Base-by-base conservation (phyloP, 805 yeast genomes). In the Pichia manshurica region DNA sequence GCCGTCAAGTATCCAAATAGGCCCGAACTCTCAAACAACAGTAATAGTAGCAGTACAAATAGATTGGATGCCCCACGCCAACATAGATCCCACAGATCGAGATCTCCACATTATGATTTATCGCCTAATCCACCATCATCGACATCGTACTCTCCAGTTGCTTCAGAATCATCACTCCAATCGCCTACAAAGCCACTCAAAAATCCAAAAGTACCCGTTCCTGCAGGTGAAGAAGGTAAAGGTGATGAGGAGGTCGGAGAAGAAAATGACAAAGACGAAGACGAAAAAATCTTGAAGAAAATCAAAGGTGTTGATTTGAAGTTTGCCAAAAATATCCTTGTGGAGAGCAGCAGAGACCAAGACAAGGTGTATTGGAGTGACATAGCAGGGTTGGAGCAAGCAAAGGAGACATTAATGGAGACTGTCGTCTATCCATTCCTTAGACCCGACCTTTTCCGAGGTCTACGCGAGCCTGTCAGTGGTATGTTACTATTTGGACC, bases 401-500 rank as follows among this genome's bases (percentile, higher is more conserved):
- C 97, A 3, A 93, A 91, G 60, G 78, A 77, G 53, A 84, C 96
- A 2, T 70, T 91, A 46, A 91, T 89, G 62, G 99, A 91, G 63
- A 87, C 97, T 0, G 96, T 93, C 4, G 97, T 91, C 13, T 91
- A 90, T 63, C 99, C 99, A 21, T 90, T 91, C 60, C 67, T 93
- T 54, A 74, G 98, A 44, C 99, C 98, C 0, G 98, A 91, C 66
- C 71, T 91, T 48, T 93, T 91, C 62, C 77, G 79, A 50, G 98
- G 97, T 0, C 69, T 91, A 45, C 73, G 97, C 56, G 97, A 90
- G 67, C 98, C 98, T 0, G 90, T 95, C 0, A 70, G 95, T 49
- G 98, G 98, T n/a, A 88, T 93, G 95, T 72, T 91, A 19, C 67
- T 91, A 37, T 91, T 89, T 70, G 99, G 99, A 0, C 98, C 99